A percentile compares a stretch with the other conserved stretches of the same genome.
These are phyloP conservation scores for Phytopythium kandeliae DNA, from an alignment of 352 stramenopile genomes.

Conservation along the genomic window DNA sequence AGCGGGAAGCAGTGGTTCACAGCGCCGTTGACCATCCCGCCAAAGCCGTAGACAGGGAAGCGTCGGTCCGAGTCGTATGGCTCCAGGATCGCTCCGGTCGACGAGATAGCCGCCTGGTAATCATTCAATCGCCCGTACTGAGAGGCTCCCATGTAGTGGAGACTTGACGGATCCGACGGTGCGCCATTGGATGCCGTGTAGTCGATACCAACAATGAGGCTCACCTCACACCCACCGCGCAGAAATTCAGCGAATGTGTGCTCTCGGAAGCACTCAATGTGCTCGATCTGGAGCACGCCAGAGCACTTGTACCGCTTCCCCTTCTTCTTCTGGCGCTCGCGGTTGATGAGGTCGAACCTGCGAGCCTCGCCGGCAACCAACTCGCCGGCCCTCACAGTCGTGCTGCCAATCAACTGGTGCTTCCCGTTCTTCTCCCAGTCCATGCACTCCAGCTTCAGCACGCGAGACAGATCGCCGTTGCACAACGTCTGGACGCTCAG, in stretches of 20 bases:
- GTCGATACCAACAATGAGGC: constrained; percentile 77
- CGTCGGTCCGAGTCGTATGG: constrained; percentile 69
- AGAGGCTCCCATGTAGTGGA: constrained; percentile 55
- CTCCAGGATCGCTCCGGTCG: constrained; percentile 62
- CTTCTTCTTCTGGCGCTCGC: constrained; percentile 56
- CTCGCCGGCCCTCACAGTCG: constrained; percentile 42
- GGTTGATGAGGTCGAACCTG: constrained; percentile 56
- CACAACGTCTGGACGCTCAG: constrained; percentile 62
- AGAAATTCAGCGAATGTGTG: constrained; percentile 73
- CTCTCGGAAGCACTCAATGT: constrained; percentile 54
- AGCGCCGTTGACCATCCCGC: constrained; percentile 50
- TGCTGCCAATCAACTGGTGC: constrained; percentile 65
- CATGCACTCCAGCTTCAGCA: constrained; percentile 72
- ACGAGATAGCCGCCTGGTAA: constrained; percentile 71
- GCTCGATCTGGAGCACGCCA: constrained; percentile 48
- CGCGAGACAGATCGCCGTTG: constrained; percentile 49
- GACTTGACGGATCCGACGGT: constrained; percentile 32
- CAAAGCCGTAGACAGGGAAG: constrained; percentile 82
- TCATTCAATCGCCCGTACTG: constrained; percentile 64
- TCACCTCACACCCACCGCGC: constrained; percentile 64
- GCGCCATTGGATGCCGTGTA: constrained; percentile 71
- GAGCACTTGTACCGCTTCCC: constrained; percentile 75
- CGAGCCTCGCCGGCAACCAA: constrained; percentile 49
- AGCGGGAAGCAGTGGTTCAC: constrained; percentile 70
- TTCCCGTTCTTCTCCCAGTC: constrained; percentile 69